Percentiles rank a stretch among this genome's conserved stretches.
Evolutionary conservation across 129 eudicot species (phyloP).

Genomic region (Ambrosia trifida): DNA sequence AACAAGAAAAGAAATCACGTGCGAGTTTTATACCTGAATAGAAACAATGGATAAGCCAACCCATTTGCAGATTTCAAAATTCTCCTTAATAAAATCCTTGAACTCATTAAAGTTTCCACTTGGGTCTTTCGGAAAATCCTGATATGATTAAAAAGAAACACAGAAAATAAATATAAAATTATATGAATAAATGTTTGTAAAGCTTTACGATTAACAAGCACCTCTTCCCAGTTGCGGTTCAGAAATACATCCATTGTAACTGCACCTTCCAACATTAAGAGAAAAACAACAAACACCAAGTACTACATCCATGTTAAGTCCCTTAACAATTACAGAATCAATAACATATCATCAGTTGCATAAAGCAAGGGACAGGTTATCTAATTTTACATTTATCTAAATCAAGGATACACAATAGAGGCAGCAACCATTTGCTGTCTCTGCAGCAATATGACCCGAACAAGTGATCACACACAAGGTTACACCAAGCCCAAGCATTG

Average conservation of each 20-base stretch:
- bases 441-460: constrained; percentile 89
- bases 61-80: constrained; percentile 86
- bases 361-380: background rate
- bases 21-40: constrained; percentile 51
- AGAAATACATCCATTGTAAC: constrained; percentile 72
- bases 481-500: constrained; percentile 72
- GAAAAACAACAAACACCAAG: constrained; percentile 62
- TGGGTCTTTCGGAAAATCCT: constrained; percentile 85
- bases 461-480: constrained; percentile 67
- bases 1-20: constrained; percentile 13
- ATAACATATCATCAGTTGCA: background rate
- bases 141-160: constrained; percentile 24
- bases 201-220: constrained; percentile 18
- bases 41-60: constrained; percentile 66
- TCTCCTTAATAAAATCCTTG: constrained; percentile 58
- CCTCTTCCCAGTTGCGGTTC: constrained; percentile 83
- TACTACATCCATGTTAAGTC: constrained; percentile 58
- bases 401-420: constrained; percentile 74
- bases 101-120: constrained; percentile 71
- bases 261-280: constrained; percentile 80
- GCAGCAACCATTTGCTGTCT: constrained; percentile 86
- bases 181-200: background rate
- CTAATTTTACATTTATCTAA: background rate
- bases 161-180: background rate
- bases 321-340: constrained; percentile 17